Evolutionary conservation across 2,329 filamentous ascomycete genomes (phyloP), one percentile per base, ranked within the genome.

Genomic region (Pochonia chlamydosporia): DNA sequence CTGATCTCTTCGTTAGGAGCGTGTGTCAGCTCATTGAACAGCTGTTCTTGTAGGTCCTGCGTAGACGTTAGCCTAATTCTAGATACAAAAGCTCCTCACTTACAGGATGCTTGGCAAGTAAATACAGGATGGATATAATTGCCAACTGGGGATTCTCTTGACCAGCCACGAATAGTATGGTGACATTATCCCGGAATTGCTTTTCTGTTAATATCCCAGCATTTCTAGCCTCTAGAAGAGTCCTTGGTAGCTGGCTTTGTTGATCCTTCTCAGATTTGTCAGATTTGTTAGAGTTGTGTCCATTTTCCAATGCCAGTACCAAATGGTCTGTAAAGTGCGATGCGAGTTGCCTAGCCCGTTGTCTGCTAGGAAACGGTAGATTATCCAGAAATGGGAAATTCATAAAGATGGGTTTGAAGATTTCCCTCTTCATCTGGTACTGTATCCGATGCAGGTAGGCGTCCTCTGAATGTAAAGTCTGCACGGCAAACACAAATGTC

Each of bases 71-170:
- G 41, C 14, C 5, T 4, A 10, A 16, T 11, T 10, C 7, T 24
- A 16, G 3, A 11, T 30, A 13, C 20, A 20, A 18, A 16, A 11
- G 18, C 25, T 4, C 9, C n/a, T 16, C 11, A 49, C 56, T 44
- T 48, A 59, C 57, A 14, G 54, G 51, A 43, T 67, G 54, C 24
- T 62, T 61, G 3, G 64, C 66, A 9, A 70, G 49, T n/a, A 66
- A 54, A 52, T 65, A 69, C 33, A 70, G 48, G 18, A 56, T 58
- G 1, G 63, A 68, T 13, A 60, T 63, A 16, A 70, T 57, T 16
- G 63, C 55, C 45, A 65, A 56, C 54, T 70, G 67, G 1, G 65
- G 62, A 46, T 71, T 71, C 52, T 71, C 68, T 44, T 71, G 68
- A 0, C 66, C 66, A 0, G 68, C 68, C 13, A 71, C 58, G 40